Evolutionary conservation across 441 rosid genomes (phyloP).

Genomic region (Adansonia rubrostipa): DNA sequence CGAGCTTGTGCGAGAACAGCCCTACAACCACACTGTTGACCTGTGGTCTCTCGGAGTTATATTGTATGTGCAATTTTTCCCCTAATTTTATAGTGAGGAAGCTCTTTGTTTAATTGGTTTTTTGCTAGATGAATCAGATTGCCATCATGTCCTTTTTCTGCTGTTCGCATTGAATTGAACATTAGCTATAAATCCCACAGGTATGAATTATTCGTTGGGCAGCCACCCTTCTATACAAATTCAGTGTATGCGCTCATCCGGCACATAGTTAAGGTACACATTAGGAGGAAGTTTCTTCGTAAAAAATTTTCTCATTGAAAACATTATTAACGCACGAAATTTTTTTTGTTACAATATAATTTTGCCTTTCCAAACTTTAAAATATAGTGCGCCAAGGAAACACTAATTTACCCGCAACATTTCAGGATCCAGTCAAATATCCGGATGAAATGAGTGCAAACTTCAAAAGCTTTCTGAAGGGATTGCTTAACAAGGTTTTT

Average conservation of each 20-base stretch:
- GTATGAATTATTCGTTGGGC: conserved; percentile 96
- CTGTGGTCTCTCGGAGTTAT: conserved; percentile 99
- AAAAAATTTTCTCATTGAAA: not conserved
- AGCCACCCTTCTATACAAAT: conserved; percentile 97
- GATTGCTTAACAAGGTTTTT: conserved; percentile 90
- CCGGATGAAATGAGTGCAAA: conserved; percentile 88
- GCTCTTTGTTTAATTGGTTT: not conserved
- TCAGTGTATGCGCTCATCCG: conserved; percentile 97
- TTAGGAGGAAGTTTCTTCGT: not conserved
- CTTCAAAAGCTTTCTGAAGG: conserved; percentile 91
- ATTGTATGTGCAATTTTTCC: conserved; percentile 55
- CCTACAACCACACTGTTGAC: conserved; percentile 97
- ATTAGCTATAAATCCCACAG: conserved; percentile 46
- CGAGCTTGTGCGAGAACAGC: conserved; percentile 95
- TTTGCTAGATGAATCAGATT: conserved; percentile 14
- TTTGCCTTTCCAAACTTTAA: conserved; percentile 22
- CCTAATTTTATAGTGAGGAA: conserved; percentile 2
- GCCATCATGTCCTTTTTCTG: conserved; percentile 6
- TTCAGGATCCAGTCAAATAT: conserved; percentile 95
- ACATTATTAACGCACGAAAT: not conserved
- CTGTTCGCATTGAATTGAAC: conserved; percentile 20
- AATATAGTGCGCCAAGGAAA: conserved; percentile 29
- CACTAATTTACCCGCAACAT: conserved; percentile 42
- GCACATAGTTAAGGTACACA: conserved; percentile 88
- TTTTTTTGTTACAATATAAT: not conserved